Evolutionary conservation across 139 green algal species (phyloP), one percentile per base, ranked within the genome.

Genomic region (Micractinium sp.): DNA sequence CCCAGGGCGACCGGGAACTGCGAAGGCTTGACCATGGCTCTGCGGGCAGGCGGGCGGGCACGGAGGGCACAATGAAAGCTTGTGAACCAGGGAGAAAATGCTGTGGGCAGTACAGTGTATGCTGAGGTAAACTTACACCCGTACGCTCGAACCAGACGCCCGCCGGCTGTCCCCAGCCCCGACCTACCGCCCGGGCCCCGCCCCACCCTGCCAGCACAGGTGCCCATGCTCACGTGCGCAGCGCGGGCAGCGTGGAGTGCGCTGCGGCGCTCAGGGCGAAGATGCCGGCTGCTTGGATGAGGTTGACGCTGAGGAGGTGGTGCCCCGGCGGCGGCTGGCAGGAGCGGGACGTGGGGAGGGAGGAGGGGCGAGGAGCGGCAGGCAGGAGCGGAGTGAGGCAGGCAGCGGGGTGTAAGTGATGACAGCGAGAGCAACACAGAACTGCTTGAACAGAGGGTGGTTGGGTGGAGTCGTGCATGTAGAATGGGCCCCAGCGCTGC

Each of bases 211-310:
- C 76, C 38, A 36, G 73, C 27, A n/a, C n/a, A n/a, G n/a, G n/a
- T n/a, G n/a, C n/a, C n/a, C 63, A 5, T 71, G 12, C 81, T 75
- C 56, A 86, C 83, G 31, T 87, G 41, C 93, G 90, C 74, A 96
- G 80, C 13, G 91, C 85, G 29, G 94, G 93, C 56, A 96, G 88
- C 39, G 93, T 91, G 85, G 89, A 92, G 74, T 96, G 94, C 63
- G 90, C 94, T 16, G 93, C 92, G 33, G 93, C 61, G 35, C 76
- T 87, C 13, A 95, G 73, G 0, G 89, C 91, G 88, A 96, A 95
- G 36, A 96, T 93, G 53, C 93, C 93, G 15, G 93, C 75, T 0
- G 87, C 69, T 53, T 90, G 86, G 13, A 95, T 61, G 60, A 94
- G 80, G 29, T 86, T 85, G 56, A 29, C 38, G 38, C 69, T 75